phyloP scores from a whole-genome alignment of 1,139 yeast species.

The Candida buenavistaensis region DNA sequence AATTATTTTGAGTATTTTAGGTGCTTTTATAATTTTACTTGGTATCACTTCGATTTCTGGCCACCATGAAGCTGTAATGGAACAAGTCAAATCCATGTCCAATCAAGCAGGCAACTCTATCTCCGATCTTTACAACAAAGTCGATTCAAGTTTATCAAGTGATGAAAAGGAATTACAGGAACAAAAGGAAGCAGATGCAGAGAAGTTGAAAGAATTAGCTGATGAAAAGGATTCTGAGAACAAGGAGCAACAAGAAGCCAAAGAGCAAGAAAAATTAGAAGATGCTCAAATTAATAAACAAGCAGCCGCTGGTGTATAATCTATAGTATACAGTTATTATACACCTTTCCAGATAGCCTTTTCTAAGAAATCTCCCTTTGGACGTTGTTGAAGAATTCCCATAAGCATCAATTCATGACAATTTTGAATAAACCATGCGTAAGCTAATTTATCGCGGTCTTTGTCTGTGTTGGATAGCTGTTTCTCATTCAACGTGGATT shows the following conservation, averaged over 20 bases:
- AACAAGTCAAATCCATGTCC: conserved; percentile 15
- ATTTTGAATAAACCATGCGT: conserved; percentile 45
- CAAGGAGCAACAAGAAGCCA: background rate
- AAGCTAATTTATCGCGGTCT: conserved; percentile 44
- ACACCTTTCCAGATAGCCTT: conserved; percentile 47
- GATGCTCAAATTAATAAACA: conserved; percentile 1
- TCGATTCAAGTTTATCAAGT: conserved; percentile 5
- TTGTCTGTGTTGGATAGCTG: conserved; percentile 9
- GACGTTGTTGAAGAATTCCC: conserved; percentile 43
- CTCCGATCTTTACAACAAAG: conserved; percentile 11
- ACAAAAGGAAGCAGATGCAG: conserved; percentile 15
- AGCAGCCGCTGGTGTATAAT: background rate
- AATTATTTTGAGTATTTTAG: conserved; percentile 21
- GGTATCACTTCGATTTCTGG: conserved; percentile 23
- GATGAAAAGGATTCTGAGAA: conserved; percentile 5
- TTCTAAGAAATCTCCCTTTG: conserved; percentile 47
- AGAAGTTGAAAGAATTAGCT: conserved; percentile 9
- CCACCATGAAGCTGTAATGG: conserved; percentile 18
- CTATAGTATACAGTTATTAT: too few species aligned
- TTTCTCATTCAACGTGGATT: conserved; percentile 48
- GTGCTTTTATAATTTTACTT: conserved; percentile 24
- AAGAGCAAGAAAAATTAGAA: conserved; percentile 5
- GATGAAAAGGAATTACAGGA: conserved; percentile 13
- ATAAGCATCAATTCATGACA: conserved; percentile 42
- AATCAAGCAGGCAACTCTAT: conserved; percentile 19